Evolutionary conservation across 2,329 filamentous ascomycete species (phyloP), one percentile per base, ranked within the genome.

Genomic region (Alternaria triticimaculans): DNA sequence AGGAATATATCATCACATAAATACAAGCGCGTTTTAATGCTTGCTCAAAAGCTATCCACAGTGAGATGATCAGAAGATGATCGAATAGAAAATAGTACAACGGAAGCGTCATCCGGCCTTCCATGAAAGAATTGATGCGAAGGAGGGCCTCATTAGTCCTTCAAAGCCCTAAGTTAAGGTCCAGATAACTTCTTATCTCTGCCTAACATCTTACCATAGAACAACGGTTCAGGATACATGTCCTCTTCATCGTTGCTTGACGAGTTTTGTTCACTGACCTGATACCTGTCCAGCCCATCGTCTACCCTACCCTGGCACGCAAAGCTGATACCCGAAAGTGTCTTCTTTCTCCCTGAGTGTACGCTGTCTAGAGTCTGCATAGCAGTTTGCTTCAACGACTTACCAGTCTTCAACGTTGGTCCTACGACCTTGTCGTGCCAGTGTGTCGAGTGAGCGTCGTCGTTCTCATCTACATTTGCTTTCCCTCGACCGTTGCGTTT

Each of bases 311-410:
- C 74, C 56, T 62, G 66, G 46, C 73, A 75, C 10, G 15, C 55
- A 60, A 75, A 75, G 53, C 72, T 74, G 15, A 57, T 53, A 54
- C 68, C 69, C 14, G 68, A 73, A 25, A 53, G 60, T 20, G 48
- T 64, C 21, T 65, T 62, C 55, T 66, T 67, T 56, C 41, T 64
- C 26, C 18, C 56, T 55, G 30, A 26, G 48, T 49, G 28, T 21
- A 58, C 48, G 23, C 48, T 43, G 21, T 59, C 60, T 20, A 62
- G 28, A 8, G 21, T 58, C 9, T 60, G 11, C 45, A 33, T 37
- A 9, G 45, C 28, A 54, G 23, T 53, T 53, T 65, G 26, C 45
- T 50, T 60, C 44, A 55, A 28, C 37, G 48, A 26, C 45, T 60
- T 43, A 45, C 58, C 41, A 48, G 49, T 43, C 33, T 48, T 28